Evolutionary conservation across 306 rosid genomes (phyloP).

Genomic region (Senna siamea): DNA sequence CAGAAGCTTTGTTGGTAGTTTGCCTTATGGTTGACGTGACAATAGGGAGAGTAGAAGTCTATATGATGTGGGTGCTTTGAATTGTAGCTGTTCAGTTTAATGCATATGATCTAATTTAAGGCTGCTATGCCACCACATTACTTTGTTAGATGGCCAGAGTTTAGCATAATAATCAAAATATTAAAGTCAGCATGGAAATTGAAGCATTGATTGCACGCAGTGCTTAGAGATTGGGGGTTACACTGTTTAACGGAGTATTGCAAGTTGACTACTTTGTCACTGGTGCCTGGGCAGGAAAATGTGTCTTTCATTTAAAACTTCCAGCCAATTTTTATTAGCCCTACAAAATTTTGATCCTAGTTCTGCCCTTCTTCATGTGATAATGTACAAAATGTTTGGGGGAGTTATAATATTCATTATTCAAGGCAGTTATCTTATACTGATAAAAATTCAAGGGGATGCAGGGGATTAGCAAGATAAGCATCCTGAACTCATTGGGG

Average conservation of each 20-base stretch:
- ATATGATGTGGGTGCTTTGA: neutral
- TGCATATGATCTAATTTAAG: neutral
- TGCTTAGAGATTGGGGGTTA: neutral
- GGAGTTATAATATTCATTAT: too few relatives aligned
- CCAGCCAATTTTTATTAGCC: neutral
- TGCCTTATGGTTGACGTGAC: conserved; percentile 6
- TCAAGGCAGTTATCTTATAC: neutral
- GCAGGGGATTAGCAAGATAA: neutral
- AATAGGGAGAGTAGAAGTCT: neutral
- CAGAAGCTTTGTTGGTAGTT: neutral
- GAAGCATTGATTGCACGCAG: neutral
- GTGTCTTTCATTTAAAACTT: neutral
- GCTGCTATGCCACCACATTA: neutral
- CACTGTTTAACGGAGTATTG: neutral
- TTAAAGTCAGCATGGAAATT: neutral
- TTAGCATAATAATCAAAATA: neutral
- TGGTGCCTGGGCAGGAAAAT: too few relatives aligned
- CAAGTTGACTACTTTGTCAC: neutral
- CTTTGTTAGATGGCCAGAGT: conserved; percentile 1
- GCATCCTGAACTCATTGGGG: neutral
- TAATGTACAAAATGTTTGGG: neutral
- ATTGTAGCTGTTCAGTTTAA: neutral
- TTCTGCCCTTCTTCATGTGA: neutral
- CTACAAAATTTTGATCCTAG: neutral
- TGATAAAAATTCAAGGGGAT: conserved; percentile 1